A percentile compares a stretch with the other conserved stretches of the same genome.
These are phyloP conservation scores for Thuidium tamariscinum DNA, from an alignment of 225 moss, liverwort and hornwort species.

Conservation along the genomic window DNA sequence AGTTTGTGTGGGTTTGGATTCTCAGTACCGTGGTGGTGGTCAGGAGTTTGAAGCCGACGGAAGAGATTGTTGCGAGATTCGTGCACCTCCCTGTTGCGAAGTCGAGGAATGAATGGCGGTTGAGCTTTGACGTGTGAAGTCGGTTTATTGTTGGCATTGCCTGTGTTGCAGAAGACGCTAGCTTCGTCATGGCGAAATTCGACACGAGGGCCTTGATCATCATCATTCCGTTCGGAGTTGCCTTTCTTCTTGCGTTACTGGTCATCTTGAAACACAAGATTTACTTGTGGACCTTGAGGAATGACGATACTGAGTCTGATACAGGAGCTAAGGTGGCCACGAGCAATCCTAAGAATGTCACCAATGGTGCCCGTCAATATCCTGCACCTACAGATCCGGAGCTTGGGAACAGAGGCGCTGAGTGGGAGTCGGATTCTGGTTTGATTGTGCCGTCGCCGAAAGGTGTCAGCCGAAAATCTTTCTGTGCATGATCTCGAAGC, in stretches of 20 bases:
- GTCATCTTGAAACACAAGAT: conserved; percentile 25
- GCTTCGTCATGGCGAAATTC: conserved; percentile 4
- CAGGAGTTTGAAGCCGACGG: not conserved
- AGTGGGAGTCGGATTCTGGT: conserved; percentile 18
- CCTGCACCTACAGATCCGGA: not conserved
- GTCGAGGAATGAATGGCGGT: not conserved
- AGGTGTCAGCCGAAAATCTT: not conserved
- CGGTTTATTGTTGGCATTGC: not conserved
- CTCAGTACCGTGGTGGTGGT: not conserved
- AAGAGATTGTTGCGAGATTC: not conserved
- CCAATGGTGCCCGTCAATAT: not conserved
- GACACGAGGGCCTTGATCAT: conserved; percentile 10
- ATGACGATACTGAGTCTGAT: not conserved
- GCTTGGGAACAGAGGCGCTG: not conserved
- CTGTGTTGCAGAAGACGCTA: not conserved
- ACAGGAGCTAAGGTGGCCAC: not conserved
- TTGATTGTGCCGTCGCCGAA: not conserved
- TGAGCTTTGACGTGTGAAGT: not conserved
- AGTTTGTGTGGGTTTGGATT: not conserved
- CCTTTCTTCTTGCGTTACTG: conserved; percentile 1
- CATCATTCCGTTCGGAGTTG: conserved; percentile 12
- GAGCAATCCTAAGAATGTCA: not conserved
- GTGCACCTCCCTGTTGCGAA: not conserved
- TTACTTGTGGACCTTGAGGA: conserved; percentile 7
- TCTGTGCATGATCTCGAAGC: not conserved